Evolutionary conservation across 2,329 filamentous ascomycete genomes (phyloP), one percentile per base, ranked within the genome.

Genomic region (Trichothecium sympodiale): DNA sequence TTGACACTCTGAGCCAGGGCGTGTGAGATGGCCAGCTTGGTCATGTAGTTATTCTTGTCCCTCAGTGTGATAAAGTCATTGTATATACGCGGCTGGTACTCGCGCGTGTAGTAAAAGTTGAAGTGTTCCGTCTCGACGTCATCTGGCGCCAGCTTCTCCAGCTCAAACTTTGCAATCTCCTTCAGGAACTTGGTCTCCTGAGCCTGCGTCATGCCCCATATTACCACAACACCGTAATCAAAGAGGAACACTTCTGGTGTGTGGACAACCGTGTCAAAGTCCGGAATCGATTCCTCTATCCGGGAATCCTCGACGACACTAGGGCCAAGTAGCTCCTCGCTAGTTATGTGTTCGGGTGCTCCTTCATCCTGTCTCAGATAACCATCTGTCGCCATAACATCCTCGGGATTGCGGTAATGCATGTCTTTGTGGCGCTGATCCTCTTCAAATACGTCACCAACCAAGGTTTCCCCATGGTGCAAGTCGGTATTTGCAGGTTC

Each of bases 91-190:
- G 91, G 86, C 61, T 98, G 93, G 56, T 98, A 98, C 55, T 96
- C 89, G 50, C 83, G 76, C 3, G 91, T 96, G 64, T 98, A 96
- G 66, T 98, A 98, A 59, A 96, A 98, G 57, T 98, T 98, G 70
- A 98, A 98, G 52, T 89, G 86, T 59, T 98, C 91, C 32, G 87
- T 85, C 62, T 98, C 89, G 20, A 94, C 80, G 47, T 94, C 86
- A 52, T 94, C 88, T 9, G 81, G 75, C 17, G 78, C 78, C 33
- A 96, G 71, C 57, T 94, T 94, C 54, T 94, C 89, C 29, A 78
- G 74, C 57, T 95, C 91, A 48, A 96, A 98, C 52, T 91, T 94
- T 38, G 85, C 77, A 42, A 98, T 83, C 50, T 98, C 89, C 48
- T 91, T 91, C 13, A 98, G 65, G 53, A 98, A 94, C 28, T 83